Percentiles rank a stretch among this genome's conserved stretches.
Conservation (phyloP, 2,329 filamentous ascomycete genomes). For the Fusarium verticillioides region DNA sequence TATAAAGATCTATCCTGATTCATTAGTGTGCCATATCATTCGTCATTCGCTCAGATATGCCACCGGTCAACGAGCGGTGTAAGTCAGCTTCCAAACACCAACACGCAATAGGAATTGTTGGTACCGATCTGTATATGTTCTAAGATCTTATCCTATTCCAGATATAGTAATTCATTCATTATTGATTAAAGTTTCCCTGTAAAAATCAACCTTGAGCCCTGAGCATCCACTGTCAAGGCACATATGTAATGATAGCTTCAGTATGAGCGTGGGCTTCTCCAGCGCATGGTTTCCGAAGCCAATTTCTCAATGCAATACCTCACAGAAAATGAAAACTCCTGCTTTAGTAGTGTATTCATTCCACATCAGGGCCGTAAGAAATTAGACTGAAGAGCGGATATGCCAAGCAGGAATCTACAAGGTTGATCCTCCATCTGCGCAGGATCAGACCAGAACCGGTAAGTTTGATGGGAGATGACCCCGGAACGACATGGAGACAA, state of each 20-base stretch:
- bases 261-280: background rate
- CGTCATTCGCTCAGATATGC: background rate
- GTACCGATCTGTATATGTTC: background rate
- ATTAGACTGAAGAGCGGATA: background rate
- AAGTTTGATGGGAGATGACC: background rate
- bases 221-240: background rate
- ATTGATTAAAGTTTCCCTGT: too few relatives aligned
- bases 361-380: background rate
- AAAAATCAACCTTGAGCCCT: background rate
- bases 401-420: background rate
- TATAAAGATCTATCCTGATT: background rate
- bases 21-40: background rate
- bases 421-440: background rate
- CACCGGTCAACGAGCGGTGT: background rate
- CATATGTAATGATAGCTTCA: background rate
- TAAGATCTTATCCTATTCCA: background rate
- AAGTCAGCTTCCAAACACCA: background rate
- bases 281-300: background rate
- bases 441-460: background rate
- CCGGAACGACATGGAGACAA: background rate
- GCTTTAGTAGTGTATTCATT: background rate
- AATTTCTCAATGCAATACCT: background rate
- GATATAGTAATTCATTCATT: background rate
- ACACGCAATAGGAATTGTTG: background rate
- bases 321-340: background rate